phyloP scores from a whole-genome alignment of 2,329 filamentous ascomycete species.

The Sporothrix dimorphospora region DNA sequence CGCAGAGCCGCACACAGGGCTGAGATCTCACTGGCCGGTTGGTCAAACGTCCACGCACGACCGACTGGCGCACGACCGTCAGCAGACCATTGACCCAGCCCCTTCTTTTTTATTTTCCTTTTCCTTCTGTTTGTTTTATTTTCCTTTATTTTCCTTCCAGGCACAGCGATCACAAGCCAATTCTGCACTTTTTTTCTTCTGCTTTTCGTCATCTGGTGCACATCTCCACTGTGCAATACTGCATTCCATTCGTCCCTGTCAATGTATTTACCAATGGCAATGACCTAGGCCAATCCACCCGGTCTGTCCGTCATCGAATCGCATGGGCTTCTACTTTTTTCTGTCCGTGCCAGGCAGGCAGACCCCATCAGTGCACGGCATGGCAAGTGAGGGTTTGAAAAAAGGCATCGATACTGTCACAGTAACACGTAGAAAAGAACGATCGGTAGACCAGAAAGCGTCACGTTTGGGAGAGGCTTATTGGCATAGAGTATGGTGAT shows the following conservation, averaged over 20 bases:
- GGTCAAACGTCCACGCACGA: not conserved
- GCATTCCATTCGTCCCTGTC: not conserved
- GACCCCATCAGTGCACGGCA: not conserved
- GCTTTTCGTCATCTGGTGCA: not conserved
- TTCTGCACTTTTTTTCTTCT: not conserved
- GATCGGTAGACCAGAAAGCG: not conserved
- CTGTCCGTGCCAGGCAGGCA: too few species aligned
- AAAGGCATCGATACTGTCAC: not conserved
- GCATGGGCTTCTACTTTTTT: not conserved
- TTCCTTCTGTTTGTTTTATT: not conserved
- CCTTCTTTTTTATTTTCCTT: not conserved
- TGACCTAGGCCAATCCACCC: not conserved
- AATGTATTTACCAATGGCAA: not conserved
- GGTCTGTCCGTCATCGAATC: not conserved
- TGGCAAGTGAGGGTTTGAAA: not conserved
- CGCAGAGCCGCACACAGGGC: conserved; percentile 16
- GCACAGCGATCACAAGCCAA: not conserved
- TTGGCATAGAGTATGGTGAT: not conserved
- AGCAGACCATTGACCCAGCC: conserved; percentile 15
- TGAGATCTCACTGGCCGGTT: conserved; percentile 4
- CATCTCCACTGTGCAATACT: too few species aligned
- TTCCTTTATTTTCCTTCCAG: not conserved
- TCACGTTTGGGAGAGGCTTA: not conserved
- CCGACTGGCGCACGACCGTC: not conserved
- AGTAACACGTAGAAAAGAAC: not conserved